These are phyloP conservation scores for Schwanniomyces occidentalis DNA, from an alignment of 805 yeast genomes.

Conservation along the genomic window DNA sequence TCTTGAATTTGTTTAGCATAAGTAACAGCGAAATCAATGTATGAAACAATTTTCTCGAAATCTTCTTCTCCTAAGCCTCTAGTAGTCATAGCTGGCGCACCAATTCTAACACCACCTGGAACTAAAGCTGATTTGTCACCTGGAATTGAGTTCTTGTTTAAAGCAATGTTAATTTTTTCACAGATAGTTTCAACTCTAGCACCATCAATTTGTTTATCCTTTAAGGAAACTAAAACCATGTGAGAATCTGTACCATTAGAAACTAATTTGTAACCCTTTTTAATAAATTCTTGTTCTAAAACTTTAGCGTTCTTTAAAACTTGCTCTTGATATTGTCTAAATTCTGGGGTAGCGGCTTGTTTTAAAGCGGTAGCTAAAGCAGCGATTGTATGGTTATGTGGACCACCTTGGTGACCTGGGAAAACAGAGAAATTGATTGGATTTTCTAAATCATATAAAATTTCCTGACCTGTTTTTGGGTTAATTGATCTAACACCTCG, in stretches of 20 bases:
- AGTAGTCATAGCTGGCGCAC: conserved; percentile 98
- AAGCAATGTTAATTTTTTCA: conserved; percentile 91
- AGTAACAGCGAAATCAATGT: conserved; percentile 77
- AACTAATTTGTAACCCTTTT: conserved; percentile 76
- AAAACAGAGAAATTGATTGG: conserved; percentile 97
- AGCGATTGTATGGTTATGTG: conserved; percentile 98
- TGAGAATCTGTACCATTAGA: conserved; percentile 97
- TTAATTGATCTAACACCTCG: conserved; percentile 87
- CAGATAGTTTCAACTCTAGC: conserved; percentile 95
- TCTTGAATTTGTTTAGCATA: conserved; percentile 76
- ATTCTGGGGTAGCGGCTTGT: conserved; percentile 90
- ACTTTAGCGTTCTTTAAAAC: conserved; percentile 87
- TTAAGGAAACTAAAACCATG: conserved; percentile 86
- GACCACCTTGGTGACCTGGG: conserved; percentile 99
- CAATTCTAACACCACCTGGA: conserved; percentile 96
- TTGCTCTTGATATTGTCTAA: conserved; percentile 83
- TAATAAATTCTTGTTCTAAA: conserved; percentile 72
- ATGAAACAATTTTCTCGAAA: conserved; percentile 74
- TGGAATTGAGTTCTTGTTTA: conserved; percentile 96
- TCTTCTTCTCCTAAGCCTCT: conserved; percentile 92
- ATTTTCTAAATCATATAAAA: conserved; percentile 86
- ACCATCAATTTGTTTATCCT: conserved; percentile 91
- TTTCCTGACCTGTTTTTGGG: conserved; percentile 87
- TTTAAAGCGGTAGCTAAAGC: conserved; percentile 96
- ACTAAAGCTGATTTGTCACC: conserved; percentile 96